Evolutionary conservation across 106 monocot genomes (phyloP).

Genomic region (Dendrobium huoshanense): DNA sequence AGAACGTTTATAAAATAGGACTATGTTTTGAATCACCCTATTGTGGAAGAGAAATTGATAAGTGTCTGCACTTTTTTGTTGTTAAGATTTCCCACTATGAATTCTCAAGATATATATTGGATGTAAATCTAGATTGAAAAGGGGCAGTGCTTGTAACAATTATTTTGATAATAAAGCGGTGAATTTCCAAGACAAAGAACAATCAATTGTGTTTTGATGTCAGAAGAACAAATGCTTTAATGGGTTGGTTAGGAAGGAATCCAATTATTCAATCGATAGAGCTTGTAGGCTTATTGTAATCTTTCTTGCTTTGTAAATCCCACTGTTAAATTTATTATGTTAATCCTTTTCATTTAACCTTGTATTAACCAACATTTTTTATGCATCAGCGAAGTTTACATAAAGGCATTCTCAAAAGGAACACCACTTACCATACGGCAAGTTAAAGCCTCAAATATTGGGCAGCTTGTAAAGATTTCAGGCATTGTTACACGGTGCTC

Average conservation of each 20-base stretch:
- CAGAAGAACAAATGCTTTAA: not conserved
- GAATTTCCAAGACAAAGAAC: too few species aligned
- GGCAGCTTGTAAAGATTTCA: conserved; percentile 93
- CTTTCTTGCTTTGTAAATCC: not conserved
- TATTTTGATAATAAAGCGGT: too few species aligned
- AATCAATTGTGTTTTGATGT: too few species aligned
- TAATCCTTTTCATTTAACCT: not conserved
- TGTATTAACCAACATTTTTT: conserved; percentile 9
- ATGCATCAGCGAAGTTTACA: conserved; percentile 77
- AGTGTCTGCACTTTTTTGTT: too few species aligned
- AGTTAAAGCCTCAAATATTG: conserved; percentile 92
- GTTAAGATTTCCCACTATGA: too few species aligned
- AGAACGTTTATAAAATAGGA: too few species aligned
- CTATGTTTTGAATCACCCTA: too few species aligned
- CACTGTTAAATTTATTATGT: not conserved
- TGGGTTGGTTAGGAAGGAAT: not conserved
- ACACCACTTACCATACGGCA: conserved; percentile 78
- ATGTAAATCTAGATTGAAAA: too few species aligned
- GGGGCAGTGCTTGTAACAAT: too few species aligned
- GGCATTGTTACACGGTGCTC: conserved; percentile 97
- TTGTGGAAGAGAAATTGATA: too few species aligned
- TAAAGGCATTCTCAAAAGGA: conserved; percentile 87
- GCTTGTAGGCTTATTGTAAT: not conserved
- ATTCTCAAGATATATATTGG: too few species aligned
- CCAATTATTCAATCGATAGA: not conserved